Evolutionary conservation across 2,329 filamentous ascomycete species (phyloP).

Genomic region (Fusarium goolgardi): DNA sequence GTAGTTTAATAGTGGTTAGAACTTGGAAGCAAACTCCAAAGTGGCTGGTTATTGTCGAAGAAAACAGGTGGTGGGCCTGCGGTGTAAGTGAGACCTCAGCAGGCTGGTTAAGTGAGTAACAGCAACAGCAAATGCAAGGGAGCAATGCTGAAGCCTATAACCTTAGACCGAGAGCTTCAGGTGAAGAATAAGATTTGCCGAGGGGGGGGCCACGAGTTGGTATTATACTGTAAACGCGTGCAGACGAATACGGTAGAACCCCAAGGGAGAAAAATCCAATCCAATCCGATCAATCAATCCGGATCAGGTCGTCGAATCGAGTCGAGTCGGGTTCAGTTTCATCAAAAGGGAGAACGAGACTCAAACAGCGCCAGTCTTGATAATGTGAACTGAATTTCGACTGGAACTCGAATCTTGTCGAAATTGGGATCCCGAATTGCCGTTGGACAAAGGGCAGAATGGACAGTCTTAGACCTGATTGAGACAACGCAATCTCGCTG

Average conservation of each 20-base stretch:
- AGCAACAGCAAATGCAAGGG: slow-evolving; percentile 38
- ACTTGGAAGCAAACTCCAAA: slow-evolving; percentile 10
- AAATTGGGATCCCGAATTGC: slow-evolving; percentile 18
- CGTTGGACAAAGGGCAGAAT: slow-evolving; percentile 25
- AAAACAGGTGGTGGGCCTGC: slow-evolving; percentile 13
- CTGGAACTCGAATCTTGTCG: slow-evolving; percentile 29
- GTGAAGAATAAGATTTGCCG: slow-evolving; percentile 1
- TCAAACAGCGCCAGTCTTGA: slow-evolving; percentile 5
- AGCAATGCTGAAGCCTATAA: slow-evolving; percentile 32
- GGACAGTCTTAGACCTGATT: slow-evolving; percentile 34
- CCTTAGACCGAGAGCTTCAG: slow-evolving; percentile 26
- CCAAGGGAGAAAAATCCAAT: slow-evolving; percentile 25
- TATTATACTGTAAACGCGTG: slow-evolving; percentile 16
- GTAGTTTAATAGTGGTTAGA: slow-evolving; percentile 14
- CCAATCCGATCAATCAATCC: neutral
- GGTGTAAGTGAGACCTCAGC: slow-evolving; percentile 35
- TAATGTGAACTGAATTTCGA: slow-evolving; percentile 15
- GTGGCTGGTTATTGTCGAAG: slow-evolving; percentile 28
- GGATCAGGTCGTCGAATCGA: neutral
- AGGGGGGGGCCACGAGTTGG: slow-evolving; percentile 5
- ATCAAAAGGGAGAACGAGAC: slow-evolving; percentile 36
- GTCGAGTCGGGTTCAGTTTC: neutral
- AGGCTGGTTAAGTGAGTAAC: slow-evolving; percentile 12
- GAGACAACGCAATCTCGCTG: slow-evolving; percentile 40
- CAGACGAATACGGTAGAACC: slow-evolving; percentile 25